These are phyloP conservation scores for Arabidopsis thaliana DNA, from an alignment of 345 rosid genomes.

Conservation along the genomic window TAIR10.1 NC_003071.7:940501-941000, in stretches of 20 bases:
- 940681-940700: too few relatives aligned
- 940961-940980: slow-evolving; percentile 76
- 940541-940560: not conserved
- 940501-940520: not conserved
- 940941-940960: slow-evolving; percentile 76
- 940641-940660: not conserved
- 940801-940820: slow-evolving; percentile 62
- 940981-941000: slow-evolving; percentile 83
- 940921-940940: slow-evolving; percentile 70
- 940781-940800: slow-evolving; percentile 47
- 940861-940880: slow-evolving; percentile 79
- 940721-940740: not conserved
- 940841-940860: slow-evolving; percentile 67
- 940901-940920: slow-evolving; percentile 85
- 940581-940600: not conserved
- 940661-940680: too few relatives aligned
- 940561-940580: not conserved
- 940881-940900: slow-evolving; percentile 84
- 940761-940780: slow-evolving; percentile 42
- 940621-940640: not conserved
- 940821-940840: slow-evolving; percentile 75
- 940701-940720: too few relatives aligned
- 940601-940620: not conserved
- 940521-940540: not conserved
- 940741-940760: slow-evolving; percentile 43